These are phyloP conservation scores for Leucogyrophana mollusca DNA, from an alignment of 768 basidiomycete genomes.

Conservation along the genomic window DNA sequence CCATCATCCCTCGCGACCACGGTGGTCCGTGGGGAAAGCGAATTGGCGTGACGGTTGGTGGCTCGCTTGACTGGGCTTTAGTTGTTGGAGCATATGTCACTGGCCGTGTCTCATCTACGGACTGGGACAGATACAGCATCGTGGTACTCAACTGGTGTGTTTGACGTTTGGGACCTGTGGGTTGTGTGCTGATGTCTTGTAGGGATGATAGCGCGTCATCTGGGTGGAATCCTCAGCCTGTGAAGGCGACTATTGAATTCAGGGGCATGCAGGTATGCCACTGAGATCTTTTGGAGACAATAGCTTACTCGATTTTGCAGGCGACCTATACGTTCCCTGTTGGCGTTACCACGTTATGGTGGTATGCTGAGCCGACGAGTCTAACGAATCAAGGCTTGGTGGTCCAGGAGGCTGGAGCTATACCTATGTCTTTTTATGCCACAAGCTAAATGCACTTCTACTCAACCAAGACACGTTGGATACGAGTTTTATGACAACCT, in stretches of 20 bases:
- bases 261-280: slow-evolving; percentile 44
- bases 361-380: slow-evolving; percentile 9
- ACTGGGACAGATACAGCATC: slow-evolving; percentile 57
- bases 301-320: slow-evolving; percentile 20
- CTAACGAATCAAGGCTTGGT: no score
- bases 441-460: no score
- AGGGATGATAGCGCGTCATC: slow-evolving; percentile 43
- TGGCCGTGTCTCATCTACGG: slow-evolving; percentile 42
- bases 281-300: background rate
- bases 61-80: slow-evolving; percentile 50
- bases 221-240: slow-evolving; percentile 46
- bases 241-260: slow-evolving; percentile 54
- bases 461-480: no score
- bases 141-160: slow-evolving; percentile 64
- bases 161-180: background rate
- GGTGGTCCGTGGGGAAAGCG: slow-evolving; percentile 62
- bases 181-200: background rate
- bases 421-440: no score
- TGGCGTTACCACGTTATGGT: slow-evolving; percentile 42
- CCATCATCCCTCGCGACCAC: slow-evolving; percentile 57
- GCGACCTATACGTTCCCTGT: slow-evolving; percentile 69
- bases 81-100: slow-evolving; percentile 59
- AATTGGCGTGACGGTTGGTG: slow-evolving; percentile 54
- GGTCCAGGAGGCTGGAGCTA: no score
- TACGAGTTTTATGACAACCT: no score